Evolutionary conservation across 2,329 filamentous ascomycete genomes (phyloP), one percentile per base, ranked within the genome.

Genomic region (Furcasterigmium furcatum): DNA sequence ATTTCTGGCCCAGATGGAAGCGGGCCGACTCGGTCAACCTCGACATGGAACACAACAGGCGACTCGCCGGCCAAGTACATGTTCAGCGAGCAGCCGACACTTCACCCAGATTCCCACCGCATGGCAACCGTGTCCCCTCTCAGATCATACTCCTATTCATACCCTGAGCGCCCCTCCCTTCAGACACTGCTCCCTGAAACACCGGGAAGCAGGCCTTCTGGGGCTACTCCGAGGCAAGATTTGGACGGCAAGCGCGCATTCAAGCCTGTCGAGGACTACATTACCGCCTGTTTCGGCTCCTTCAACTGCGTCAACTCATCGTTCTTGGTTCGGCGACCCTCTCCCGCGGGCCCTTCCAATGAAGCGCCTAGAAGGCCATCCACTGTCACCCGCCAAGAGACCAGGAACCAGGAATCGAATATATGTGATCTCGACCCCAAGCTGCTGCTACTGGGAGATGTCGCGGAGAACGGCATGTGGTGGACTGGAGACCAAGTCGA

Each of bases 391-490:
- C 16, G 12, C 6, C 63, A 49, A 50, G 68, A 62, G 43, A 54
- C 47, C 48, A 58, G 46, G 52, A 58, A 50, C 51, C 62, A 65
- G 45, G 69, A 67, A 47, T 61, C 66, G 36, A 67, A 68, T 21
- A 63, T 82, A 4, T 76, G 76, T 29, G 84, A 88, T 41, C 66
- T 91, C 18, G 88, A 94, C 59, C 80, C 85, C 1, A 94, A 91
- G 58, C 77, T 87, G 5, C 68, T 92, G 18, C 70, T 91, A 7
- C 63, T 91, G 3, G 88, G 87, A 3, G 81, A 91, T 56, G 75
- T 91, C 53, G 86, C 84, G 1, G 88, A 94, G 59, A 94, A 94
- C 58, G 88, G 87, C 3, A 80, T 79, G 8, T 92, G 87, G 88
- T 92, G 88, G 87, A 84, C 85, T 39, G 87, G 85, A 2, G 76